These are phyloP conservation scores for Plenodomus biglobosus DNA, from an alignment of 2,329 filamentous ascomycete genomes.

Conservation along the genomic window DNA sequence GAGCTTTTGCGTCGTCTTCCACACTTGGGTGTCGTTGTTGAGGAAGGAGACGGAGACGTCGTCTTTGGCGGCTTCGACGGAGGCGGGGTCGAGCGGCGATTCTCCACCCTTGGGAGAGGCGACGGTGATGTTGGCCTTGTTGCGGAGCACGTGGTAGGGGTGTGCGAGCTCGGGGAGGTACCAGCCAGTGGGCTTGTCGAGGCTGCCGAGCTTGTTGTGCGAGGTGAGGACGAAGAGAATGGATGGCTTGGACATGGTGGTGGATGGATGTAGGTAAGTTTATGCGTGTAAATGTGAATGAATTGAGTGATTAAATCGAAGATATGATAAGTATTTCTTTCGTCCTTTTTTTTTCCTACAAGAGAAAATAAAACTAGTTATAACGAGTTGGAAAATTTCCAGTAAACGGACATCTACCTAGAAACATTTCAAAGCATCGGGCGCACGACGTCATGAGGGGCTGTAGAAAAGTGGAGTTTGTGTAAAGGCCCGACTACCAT, in stretches of 20 bases:
- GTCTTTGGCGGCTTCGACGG: conserved; percentile 49
- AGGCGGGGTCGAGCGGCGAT: conserved; percentile 42
- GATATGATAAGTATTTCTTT: no score
- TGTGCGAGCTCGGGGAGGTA: conserved; percentile 55
- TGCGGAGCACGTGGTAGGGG: conserved; percentile 44
- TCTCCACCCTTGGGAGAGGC: conserved; percentile 45
- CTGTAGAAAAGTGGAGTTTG: background rate
- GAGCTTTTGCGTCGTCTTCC: conserved; percentile 64
- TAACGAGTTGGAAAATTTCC: background rate
- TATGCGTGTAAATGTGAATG: background rate
- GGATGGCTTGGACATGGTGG: conserved; percentile 49
- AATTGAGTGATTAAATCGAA: background rate
- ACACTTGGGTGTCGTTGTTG: conserved; percentile 59
- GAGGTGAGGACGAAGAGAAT: conserved; percentile 73
- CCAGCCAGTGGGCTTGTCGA: conserved; percentile 64
- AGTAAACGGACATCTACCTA: background rate
- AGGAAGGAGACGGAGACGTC: conserved; percentile 49
- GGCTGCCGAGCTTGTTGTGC: conserved; percentile 50
- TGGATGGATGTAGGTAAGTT: background rate
- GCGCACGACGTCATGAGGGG: background rate
- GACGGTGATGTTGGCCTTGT: conserved; percentile 43
- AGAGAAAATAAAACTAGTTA: no score
- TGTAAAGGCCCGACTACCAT: background rate
- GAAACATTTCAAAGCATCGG: background rate
- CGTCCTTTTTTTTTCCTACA: no score